A percentile compares a stretch with the other conserved stretches of the same genome.
Conservation (phyloP, 805 yeast genomes). For the Saturnispora kantuleensis region DNA sequence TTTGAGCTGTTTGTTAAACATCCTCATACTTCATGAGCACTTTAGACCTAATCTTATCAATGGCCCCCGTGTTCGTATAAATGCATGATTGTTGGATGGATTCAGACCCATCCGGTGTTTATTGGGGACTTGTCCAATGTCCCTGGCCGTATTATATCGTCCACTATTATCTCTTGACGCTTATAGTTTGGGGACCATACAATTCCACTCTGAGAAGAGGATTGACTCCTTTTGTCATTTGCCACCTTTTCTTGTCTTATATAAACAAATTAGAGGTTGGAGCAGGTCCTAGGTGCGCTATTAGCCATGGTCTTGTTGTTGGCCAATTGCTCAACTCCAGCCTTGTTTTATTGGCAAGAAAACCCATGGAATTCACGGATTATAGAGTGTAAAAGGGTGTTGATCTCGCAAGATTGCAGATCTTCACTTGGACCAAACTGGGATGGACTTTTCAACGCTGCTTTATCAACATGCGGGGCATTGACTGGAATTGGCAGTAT, state of each 20-base stretch:
- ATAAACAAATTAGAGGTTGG: background rate
- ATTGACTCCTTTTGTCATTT: background rate
- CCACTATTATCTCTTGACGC: constrained; percentile 1
- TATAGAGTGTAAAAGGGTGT: background rate
- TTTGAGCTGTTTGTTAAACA: background rate
- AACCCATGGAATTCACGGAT: constrained; percentile 7
- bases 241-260: constrained; percentile 8
- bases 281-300: background rate
- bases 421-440: constrained; percentile 2
- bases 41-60: too few species aligned
- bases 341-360: constrained; percentile 1
- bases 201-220: background rate
- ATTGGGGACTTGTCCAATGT: background rate
- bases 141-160: constrained; percentile 6
- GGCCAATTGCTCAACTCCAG: constrained; percentile 3
- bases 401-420: constrained; percentile 2
- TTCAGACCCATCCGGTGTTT: background rate
- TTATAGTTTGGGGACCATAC: constrained; percentile 1
- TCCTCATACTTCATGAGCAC: constrained; percentile 1
- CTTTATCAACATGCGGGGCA: constrained; percentile 9
- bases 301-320: constrained; percentile 1
- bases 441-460: constrained; percentile 10
- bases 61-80: too few species aligned
- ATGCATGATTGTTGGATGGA: background rate
- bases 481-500: constrained; percentile 12